A percentile compares a stretch with the other conserved stretches of the same genome.
These are phyloP conservation scores for Simmondsia chinensis DNA, from an alignment of 148 eudicot genomes.

Conservation along the genomic window DNA sequence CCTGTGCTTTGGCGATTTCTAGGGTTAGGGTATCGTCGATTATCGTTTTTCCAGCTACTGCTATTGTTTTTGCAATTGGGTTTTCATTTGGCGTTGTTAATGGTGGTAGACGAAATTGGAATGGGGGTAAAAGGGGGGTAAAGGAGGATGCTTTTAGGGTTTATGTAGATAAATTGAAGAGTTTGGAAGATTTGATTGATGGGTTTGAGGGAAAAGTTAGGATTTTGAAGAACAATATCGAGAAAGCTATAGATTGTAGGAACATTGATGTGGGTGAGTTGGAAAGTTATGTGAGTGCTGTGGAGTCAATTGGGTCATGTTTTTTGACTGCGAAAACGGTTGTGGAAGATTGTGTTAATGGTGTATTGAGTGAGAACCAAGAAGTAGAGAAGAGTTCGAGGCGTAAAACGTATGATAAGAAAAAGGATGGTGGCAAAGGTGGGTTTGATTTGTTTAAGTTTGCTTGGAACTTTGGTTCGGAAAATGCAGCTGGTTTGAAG, in stretches of 20 bases:
- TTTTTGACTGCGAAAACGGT: conserved; percentile 33
- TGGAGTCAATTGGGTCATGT: conserved; percentile 39
- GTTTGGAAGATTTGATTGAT: conserved; percentile 30
- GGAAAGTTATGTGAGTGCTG: conserved; percentile 38
- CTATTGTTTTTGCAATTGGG: conserved; percentile 67
- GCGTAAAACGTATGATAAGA: conserved; percentile 28
- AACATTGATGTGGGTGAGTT: conserved; percentile 53
- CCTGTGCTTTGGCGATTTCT: conserved; percentile 82
- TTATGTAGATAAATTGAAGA: conserved; percentile 38
- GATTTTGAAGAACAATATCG: conserved; percentile 38
- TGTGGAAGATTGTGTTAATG: conserved; percentile 35
- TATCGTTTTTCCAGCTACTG: conserved; percentile 70
- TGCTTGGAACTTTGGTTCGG: conserved; percentile 23
- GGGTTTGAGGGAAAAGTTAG: conserved; percentile 38
- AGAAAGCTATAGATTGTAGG: conserved; percentile 36
- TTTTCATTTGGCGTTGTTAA: conserved; percentile 74
- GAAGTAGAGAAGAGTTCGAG: conserved; percentile 29
- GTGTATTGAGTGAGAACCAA: conserved; percentile 17
- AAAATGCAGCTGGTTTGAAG: conserved; percentile 19
- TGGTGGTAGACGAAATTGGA: conserved; percentile 27
- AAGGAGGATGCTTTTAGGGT: conserved; percentile 29
- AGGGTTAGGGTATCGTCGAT: conserved; percentile 82
- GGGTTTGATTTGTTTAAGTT: conserved; percentile 38
- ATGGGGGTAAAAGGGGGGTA: conserved; percentile 24
- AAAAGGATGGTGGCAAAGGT: conserved; percentile 29